These are phyloP conservation scores for Gloeophyllum trabeum DNA, from an alignment of 768 basidiomycete species.

Conservation along the genomic window DNA sequence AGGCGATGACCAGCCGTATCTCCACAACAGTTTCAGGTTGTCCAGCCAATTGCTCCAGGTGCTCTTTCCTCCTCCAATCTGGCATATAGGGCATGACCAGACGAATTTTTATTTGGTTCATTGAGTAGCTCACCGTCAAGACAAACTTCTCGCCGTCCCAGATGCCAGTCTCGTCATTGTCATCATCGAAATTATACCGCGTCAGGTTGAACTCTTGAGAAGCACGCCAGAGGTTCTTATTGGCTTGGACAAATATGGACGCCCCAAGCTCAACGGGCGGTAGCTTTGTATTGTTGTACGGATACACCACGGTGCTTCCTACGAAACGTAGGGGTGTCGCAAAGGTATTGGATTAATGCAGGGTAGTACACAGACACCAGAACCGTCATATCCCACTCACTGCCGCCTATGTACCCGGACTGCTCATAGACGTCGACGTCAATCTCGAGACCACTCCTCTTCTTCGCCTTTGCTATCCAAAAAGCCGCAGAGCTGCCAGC, in stretches of 20 bases:
- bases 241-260: conserved; percentile 73
- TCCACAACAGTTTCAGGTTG: conserved; percentile 56
- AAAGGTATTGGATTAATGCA: background rate
- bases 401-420: conserved; percentile 67
- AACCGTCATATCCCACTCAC: conserved; percentile 40
- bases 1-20: conserved; percentile 58
- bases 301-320: conserved; percentile 76
- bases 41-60: conserved; percentile 11
- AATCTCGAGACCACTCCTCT: conserved; percentile 55
- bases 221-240: conserved; percentile 66
- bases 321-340: background rate
- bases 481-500: conserved; percentile 77
- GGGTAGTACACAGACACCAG: no score
- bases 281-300: conserved; percentile 47
- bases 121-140: conserved; percentile 37
- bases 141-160: conserved; percentile 79
- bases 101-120: conserved; percentile 2
- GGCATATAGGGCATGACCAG: conserved; percentile 2
- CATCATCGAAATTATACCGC: conserved; percentile 35
- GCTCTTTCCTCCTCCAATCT: conserved; percentile 31
- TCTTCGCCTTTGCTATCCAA: conserved; percentile 73
- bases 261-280: conserved; percentile 75
- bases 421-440: conserved; percentile 82
- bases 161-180: conserved; percentile 41
- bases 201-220: conserved; percentile 71